These are phyloP conservation scores for Austroboletus festivus DNA, from an alignment of 768 basidiomycete species.

Conservation along the genomic window DNA sequence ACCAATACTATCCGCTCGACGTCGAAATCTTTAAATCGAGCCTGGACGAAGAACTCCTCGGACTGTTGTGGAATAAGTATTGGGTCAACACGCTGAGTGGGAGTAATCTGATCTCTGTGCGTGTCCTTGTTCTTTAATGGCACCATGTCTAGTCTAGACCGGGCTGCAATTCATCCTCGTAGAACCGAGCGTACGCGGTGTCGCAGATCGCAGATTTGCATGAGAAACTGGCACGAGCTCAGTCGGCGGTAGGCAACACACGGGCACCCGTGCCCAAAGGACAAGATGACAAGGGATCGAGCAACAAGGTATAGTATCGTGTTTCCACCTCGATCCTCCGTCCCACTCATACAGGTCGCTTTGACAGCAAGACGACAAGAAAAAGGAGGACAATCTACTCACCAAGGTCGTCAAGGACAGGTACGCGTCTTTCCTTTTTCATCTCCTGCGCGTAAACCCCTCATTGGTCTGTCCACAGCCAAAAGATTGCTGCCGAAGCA, in stretches of 20 bases:
- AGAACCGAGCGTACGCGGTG: constrained; percentile 95
- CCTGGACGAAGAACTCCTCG: constrained; percentile 83
- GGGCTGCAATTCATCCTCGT: too few species aligned
- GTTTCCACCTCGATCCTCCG: background rate
- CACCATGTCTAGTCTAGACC: background rate
- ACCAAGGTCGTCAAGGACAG: constrained; percentile 90
- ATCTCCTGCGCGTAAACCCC: background rate
- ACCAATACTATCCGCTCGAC: constrained; percentile 92
- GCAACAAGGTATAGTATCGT: constrained; percentile 42
- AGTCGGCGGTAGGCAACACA: constrained; percentile 52
- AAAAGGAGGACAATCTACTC: constrained; percentile 86
- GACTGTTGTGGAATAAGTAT: constrained; percentile 97
- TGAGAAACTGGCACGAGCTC: constrained; percentile 80
- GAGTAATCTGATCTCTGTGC: constrained; percentile 86
- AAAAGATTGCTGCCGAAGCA: constrained; percentile 85
- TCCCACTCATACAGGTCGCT: background rate
- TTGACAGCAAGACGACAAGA: constrained; percentile 56
- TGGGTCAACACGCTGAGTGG: constrained; percentile 98
- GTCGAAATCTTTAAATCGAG: constrained; percentile 94
- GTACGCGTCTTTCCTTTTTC: constrained; percentile 36
- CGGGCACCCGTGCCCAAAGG: constrained; percentile 59
- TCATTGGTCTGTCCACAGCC: constrained; percentile 42
- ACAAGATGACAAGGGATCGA: constrained; percentile 40
- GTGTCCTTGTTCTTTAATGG: constrained; percentile 20
- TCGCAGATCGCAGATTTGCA: constrained; percentile 88